These are phyloP conservation scores for Colletotrichum viniferum DNA, from an alignment of 2,329 filamentous ascomycete genomes.

Conservation along the genomic window DNA sequence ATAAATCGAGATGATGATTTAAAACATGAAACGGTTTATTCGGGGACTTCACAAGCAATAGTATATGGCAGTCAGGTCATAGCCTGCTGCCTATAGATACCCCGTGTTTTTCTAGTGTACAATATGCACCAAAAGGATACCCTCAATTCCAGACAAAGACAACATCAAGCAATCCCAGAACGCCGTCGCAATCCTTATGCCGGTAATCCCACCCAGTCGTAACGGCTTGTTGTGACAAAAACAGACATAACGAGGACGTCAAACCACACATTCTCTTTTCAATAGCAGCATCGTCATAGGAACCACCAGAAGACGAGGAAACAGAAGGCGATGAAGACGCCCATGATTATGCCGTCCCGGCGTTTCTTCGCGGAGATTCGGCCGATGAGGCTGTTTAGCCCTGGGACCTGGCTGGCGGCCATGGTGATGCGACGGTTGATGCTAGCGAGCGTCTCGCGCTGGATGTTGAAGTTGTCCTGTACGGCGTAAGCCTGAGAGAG, in stretches of 20 bases:
- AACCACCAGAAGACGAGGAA: conserved; percentile 87
- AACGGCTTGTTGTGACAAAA: conserved; percentile 17
- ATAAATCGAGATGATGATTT: neutral
- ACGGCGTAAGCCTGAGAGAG: conserved; percentile 96
- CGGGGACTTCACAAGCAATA: neutral
- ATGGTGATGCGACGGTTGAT: conserved; percentile 91
- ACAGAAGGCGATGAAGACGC: conserved; percentile 88
- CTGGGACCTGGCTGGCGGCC: conserved; percentile 89
- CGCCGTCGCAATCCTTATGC: conserved; percentile 23
- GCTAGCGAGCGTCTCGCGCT: conserved; percentile 85
- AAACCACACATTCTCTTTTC: conserved; percentile 28
- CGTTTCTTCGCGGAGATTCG: conserved; percentile 95
- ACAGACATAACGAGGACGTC: neutral
- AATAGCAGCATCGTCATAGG: conserved; percentile 44
- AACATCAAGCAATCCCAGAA: neutral
- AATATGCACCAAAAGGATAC: conserved; percentile 21
- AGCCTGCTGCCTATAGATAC: conserved; percentile 7
- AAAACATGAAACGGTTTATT: neutral
- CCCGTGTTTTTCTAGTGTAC: conserved; percentile 21
- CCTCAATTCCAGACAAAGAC: conserved; percentile 3
- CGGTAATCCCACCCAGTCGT: conserved; percentile 15
- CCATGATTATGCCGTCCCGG: conserved; percentile 93
- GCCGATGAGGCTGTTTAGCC: conserved; percentile 88
- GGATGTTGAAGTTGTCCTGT: conserved; percentile 86
- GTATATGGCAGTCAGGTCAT: neutral